Base-by-base conservation (phyloP, 2,329 filamentous ascomycete species). In the Alternaria ethzedia region DNA sequence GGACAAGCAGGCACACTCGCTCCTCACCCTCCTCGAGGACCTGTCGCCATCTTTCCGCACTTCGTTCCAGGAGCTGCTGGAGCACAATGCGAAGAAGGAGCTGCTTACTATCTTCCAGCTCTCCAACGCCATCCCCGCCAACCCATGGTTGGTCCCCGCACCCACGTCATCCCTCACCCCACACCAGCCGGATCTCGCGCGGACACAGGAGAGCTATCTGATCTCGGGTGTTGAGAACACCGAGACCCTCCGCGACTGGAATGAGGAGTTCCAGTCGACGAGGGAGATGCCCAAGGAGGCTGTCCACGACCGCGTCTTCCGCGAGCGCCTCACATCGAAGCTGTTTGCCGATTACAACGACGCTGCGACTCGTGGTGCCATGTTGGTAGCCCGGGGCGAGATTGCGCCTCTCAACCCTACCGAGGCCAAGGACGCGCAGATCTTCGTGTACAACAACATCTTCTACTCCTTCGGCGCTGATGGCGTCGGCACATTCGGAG, bases 371-470 rank as follows among this genome's bases (percentile, higher is more conserved):
- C 90, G 93, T 65, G 96, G 96, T 66, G 95, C 96, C 30, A 92
- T 97, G 49, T 85, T 98, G 70, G 95, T 99, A 57, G 95, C 94
- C 23, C 88, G 93, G 61, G 96, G 96, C 57, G 96, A 99, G 80
- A 91, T 99, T 67, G 90, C 94, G 20, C 93, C 96, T 7, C 83
- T 99, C 58, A 99, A 99, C 83, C 96, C 96, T 7, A 98, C 95
- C 0, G 96, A 99, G 82, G 90, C 87, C 67, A 89, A 87, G 70
- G 95, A 99, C 79, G 96, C 96, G 5, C 96, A 99, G 80, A 99
- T 99, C 69, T 99, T 97, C 75, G 95, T 99, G 23, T 97, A 98
- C 85, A 98, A 98, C 86, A 99, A 99, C 82, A 94, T 99, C 70
- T 99, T 99, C 85, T 99, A 97, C 85, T 98, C 96, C 1, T 98